Evolutionary conservation across 805 yeast species (phyloP).

Genomic region (Blastobotrys americana): DNA sequence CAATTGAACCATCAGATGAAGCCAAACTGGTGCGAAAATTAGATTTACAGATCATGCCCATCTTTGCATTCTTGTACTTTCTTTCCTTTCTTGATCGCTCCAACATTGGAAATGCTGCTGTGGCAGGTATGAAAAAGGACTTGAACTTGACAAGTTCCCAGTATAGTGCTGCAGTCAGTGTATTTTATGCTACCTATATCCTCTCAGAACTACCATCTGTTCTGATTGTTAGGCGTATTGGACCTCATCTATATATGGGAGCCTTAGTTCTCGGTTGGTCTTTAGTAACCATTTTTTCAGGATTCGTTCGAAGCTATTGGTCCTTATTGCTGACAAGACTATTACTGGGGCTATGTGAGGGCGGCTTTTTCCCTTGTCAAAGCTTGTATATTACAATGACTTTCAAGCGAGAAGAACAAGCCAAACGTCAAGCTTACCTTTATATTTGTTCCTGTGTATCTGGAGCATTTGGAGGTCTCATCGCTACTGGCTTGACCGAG

Average conservation of each 20-base stretch:
- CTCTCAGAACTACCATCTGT: slow-evolving; percentile 21
- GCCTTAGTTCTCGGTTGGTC: slow-evolving; percentile 6
- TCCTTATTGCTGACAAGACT: slow-evolving; percentile 31
- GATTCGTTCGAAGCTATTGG: slow-evolving; percentile 18
- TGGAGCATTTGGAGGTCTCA: background rate
- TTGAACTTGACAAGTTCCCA: slow-evolving; percentile 35
- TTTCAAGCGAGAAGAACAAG: slow-evolving; percentile 34
- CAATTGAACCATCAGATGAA: background rate
- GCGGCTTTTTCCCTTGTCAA: slow-evolving; percentile 37
- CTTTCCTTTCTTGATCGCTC: slow-evolving; percentile 36
- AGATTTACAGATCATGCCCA: slow-evolving; percentile 40
- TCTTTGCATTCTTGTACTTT: slow-evolving; percentile 19
- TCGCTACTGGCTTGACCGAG: slow-evolving; percentile 2
- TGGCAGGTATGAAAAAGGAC: slow-evolving; percentile 43
- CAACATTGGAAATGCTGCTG: slow-evolving; percentile 47
- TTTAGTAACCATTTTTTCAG: slow-evolving; percentile 5
- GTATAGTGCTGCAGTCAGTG: slow-evolving; percentile 31
- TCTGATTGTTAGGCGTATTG: slow-evolving; percentile 27
- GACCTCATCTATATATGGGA: slow-evolving; percentile 29
- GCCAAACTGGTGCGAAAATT: slow-evolving; percentile 30
- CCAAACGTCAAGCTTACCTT: slow-evolving; percentile 32
- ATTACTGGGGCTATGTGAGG: slow-evolving; percentile 34
- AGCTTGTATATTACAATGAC: slow-evolving; percentile 19
- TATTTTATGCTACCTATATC: slow-evolving; percentile 4
- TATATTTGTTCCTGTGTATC: slow-evolving; percentile 13